Conservation (phyloP, 1,139 yeast species). For the Kazachstania sp. region DNA sequence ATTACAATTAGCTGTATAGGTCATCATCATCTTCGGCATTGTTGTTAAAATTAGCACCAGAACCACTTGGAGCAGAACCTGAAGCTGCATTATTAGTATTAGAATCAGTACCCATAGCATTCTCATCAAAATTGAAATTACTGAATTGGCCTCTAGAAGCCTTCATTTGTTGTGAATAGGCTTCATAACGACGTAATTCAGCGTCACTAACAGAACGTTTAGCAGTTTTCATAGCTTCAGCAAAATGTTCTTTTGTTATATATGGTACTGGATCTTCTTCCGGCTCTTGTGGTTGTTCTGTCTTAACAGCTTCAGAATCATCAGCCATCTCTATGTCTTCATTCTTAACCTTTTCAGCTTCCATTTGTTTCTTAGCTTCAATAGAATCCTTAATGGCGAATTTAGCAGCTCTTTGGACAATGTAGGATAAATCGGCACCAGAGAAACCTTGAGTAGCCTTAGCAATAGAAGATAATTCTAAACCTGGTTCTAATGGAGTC, state of each 20-base stretch:
- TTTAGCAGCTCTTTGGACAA: slow-evolving; percentile 97
- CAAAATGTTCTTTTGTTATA: slow-evolving; percentile 87
- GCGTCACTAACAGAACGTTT: slow-evolving; percentile 95
- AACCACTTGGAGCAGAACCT: slow-evolving; percentile 33
- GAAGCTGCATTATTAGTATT: slow-evolving; percentile 26
- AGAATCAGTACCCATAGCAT: slow-evolving; percentile 37
- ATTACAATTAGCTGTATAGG: slow-evolving; percentile 56
- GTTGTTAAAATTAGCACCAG: slow-evolving; percentile 48
- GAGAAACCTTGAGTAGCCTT: slow-evolving; percentile 92
- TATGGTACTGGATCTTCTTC: slow-evolving; percentile 85
- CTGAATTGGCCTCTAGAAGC: slow-evolving; percentile 90
- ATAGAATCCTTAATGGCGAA: slow-evolving; percentile 97
- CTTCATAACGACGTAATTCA: slow-evolving; percentile 97
- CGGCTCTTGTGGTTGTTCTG: slow-evolving; percentile 41
- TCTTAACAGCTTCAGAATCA: slow-evolving; percentile 52
- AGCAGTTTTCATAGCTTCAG: slow-evolving; percentile 99
- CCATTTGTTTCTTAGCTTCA: slow-evolving; percentile 62
- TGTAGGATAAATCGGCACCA: slow-evolving; percentile 97
- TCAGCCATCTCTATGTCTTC: slow-evolving; percentile 63
- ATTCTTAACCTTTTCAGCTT: slow-evolving; percentile 39
- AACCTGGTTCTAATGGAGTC: slow-evolving; percentile 96
- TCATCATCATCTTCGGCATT: slow-evolving; percentile 81
- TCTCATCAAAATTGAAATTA: slow-evolving; percentile 61
- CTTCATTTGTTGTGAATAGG: slow-evolving; percentile 96
- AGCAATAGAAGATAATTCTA: slow-evolving; percentile 81